A percentile compares a stretch with the other conserved stretches of the same genome.
phyloP scores from a whole-genome alignment of 495 filamentous ascomycete species.

The Xylaria bambusicola region DNA sequence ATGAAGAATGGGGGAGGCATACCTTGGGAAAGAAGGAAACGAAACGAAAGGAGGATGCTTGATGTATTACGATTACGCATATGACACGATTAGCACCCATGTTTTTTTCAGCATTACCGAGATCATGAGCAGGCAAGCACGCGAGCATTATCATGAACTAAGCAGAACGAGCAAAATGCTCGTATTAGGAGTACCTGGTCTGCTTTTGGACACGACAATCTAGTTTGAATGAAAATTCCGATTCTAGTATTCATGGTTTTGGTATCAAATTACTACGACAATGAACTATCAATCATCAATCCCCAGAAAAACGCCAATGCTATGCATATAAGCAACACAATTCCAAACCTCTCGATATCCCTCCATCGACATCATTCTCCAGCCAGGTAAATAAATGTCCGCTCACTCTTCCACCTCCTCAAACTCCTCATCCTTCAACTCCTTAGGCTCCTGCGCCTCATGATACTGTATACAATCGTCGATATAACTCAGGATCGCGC shows the following conservation, averaged over 20 bases:
- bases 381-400: background rate
- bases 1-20: background rate
- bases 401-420: constrained; percentile 57
- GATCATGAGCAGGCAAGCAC: too few relatives aligned
- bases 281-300: constrained; percentile 1
- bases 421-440: constrained; percentile 74
- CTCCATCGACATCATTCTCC: too few relatives aligned
- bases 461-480: constrained; percentile 96
- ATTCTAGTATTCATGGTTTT: too few relatives aligned
- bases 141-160: too few relatives aligned
- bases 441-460: constrained; percentile 91
- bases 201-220: too few relatives aligned
- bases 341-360: too few relatives aligned
- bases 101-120: too few relatives aligned
- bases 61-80: too few relatives aligned
- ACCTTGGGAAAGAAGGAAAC: background rate
- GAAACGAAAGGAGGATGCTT: background rate
- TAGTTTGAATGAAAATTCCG: too few relatives aligned
- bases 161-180: too few relatives aligned
- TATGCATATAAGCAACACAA: constrained; percentile 27
- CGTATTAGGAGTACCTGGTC: too few relatives aligned
- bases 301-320: constrained; percentile 32
- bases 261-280: constrained; percentile 24
- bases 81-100: too few relatives aligned
- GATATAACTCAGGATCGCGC: constrained; percentile 89